These are phyloP conservation scores for Lunularia cruciata DNA, from an alignment of 225 moss, liverwort and hornwort species.

Conservation along the genomic window DNA sequence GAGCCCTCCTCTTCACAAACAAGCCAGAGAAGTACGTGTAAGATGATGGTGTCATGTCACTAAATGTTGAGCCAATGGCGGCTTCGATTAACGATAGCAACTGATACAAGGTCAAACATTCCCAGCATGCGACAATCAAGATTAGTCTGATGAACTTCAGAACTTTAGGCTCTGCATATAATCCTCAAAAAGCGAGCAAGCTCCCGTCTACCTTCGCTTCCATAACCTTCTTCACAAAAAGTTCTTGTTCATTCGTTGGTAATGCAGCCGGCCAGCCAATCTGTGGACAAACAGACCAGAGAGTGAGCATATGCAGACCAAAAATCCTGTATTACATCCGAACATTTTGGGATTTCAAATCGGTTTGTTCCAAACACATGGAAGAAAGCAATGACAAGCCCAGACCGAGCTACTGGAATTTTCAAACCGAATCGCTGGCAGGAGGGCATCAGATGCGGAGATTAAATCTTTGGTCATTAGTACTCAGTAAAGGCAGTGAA, in stretches of 20 bases:
- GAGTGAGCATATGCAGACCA: too few species aligned
- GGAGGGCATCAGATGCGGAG: too few species aligned
- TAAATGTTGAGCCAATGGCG: neutral
- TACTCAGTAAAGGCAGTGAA: too few species aligned
- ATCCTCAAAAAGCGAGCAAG: neutral
- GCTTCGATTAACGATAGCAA: neutral
- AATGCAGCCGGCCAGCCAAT: slow-evolving; percentile 94
- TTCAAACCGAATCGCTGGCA: too few species aligned
- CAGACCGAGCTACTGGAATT: too few species aligned
- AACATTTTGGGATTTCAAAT: too few species aligned
- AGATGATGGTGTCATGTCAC: neutral
- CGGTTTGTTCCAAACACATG: too few species aligned
- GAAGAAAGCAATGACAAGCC: too few species aligned
- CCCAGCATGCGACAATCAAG: neutral
- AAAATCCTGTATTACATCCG: too few species aligned
- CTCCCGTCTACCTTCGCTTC: slow-evolving; percentile 62
- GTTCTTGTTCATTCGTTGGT: slow-evolving; percentile 69
- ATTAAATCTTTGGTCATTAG: too few species aligned
- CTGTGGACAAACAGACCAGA: slow-evolving; percentile 35
- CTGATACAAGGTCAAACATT: neutral
- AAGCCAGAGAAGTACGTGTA: neutral
- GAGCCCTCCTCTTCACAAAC: slow-evolving; percentile 54
- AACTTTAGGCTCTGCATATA: neutral
- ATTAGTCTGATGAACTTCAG: too few species aligned
- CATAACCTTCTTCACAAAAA: slow-evolving; percentile 66